Evolutionary conservation across 768 basidiomycete genomes (phyloP), one percentile per base, ranked within the genome.

Genomic region (Trametes meyenii): DNA sequence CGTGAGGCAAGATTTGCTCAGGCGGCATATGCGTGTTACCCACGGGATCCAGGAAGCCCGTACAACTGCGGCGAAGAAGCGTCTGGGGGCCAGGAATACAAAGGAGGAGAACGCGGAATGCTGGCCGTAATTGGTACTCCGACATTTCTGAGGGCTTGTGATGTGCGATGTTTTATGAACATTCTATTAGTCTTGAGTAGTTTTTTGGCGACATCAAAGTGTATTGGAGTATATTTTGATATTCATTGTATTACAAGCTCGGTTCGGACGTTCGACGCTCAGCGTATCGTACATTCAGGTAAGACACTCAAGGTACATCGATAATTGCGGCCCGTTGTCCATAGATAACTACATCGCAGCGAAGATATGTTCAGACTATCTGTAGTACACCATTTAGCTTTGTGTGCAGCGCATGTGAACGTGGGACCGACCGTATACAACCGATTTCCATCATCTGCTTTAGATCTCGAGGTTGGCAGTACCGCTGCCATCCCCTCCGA

Each of bases 1-100:
- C 59, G 83, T 84, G 48, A 83, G 88, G 44, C 85, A 85, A 68
- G 88, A 90, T 68, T 78, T 90, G 35, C 76, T 89, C 56, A 86
- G 80, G 67, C 79, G 88, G 63, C 88, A 90, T 69, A 73, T 83
- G 74, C 83, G 81, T 66, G 79, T 84, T 57, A 79, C 80, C 6
- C 88, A 90, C 65, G 76, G 76, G 5, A 39, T 75, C 74, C 72
- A 65, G 17, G 50, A 51, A 3, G 43, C 57, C 48, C 72, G 72
- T 49, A 75, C 78, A 19, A 68, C 75, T 57, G 72, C 70, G 45
- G 60, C 64, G 36, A 67, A 68, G 61, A 79, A 75, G 68, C 70
- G 65, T 43, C 51, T 60, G 12, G 71, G 66, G 58, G 60, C 66
- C 21, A 61, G 44, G 57, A 50, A 33, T 8, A 8, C 29, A 8